Base-by-base conservation (phyloP, 805 yeast genomes). In the Yarrowia sp. region DNA sequence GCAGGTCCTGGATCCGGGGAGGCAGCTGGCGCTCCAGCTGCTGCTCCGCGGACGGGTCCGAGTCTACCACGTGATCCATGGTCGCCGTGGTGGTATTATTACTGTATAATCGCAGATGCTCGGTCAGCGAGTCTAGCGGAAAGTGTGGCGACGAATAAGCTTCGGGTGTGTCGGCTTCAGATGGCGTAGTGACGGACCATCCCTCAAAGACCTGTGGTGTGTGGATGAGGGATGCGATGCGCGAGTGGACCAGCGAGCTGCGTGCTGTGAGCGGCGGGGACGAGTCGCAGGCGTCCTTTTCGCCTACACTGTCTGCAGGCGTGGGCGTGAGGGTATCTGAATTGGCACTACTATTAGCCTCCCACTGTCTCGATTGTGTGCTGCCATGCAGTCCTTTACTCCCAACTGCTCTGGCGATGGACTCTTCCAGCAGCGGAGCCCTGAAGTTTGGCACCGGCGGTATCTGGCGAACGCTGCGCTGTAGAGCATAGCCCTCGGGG, bases 61-160 rank as follows among this genome's bases (percentile, higher is more conserved):
- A 31, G 31, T 41, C 19, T 13, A 22, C 32, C 18, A 22, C 42
- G 58, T 32, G 42, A 33, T 51, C 58, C 58, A 51, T 51, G 31
- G 58, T 51, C 32, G 58, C 41, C 42, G 41, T 24, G 32, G 42
- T 7, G 32, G 42, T 16, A 21, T 6, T 46, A 47, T 33, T 32
- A 47, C 56, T 35, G 58, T 51, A 51, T 35, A 51, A 51, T 33
- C 58, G 41, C 32, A 51, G 42, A 51, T 51, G 58, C 58, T 51
- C 58, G 9, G 58, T 51, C 32, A 51, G 58, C 32, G 58, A 51
- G 24, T 51, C 58, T 33, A 51, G 58, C 16, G 58, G 58, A 16
- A 51, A 47, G 56, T 47, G 58, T 51, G 58, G 58, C 58, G 58
- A 51, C 42, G 41, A 51, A 51, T 51, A 51, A 51, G 42, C 58